These are phyloP conservation scores for Haplosporangium sp. DNA, from an alignment of 371 early-diverging fungal genomes.

Conservation along the genomic window DNA sequence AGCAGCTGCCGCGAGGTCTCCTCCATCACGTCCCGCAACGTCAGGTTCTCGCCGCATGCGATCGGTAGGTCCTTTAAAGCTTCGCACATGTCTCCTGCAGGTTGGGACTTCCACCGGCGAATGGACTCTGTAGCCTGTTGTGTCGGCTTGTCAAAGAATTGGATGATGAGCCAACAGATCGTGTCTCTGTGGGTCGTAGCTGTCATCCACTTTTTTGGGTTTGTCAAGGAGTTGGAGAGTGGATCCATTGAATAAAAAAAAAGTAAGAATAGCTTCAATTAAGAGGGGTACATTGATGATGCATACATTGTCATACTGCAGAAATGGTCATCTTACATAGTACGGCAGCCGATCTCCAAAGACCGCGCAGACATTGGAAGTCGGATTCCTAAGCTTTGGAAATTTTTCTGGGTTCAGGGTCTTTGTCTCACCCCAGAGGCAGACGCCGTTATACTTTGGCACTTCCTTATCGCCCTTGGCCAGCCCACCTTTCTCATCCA, in stretches of 20 bases:
- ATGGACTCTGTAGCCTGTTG: not conserved
- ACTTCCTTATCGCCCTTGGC: slow-evolving; percentile 2
- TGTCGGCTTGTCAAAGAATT: slow-evolving; percentile 8
- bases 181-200: not conserved
- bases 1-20: not conserved
- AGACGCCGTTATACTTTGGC: not conserved
- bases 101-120: slow-evolving; percentile 4
- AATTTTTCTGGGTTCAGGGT: not conserved
- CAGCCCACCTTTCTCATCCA: not conserved
- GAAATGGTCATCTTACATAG: not conserved
- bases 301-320: too few species aligned
- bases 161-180: slow-evolving; percentile 2
- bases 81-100: slow-evolving; percentile 9
- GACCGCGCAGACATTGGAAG: not conserved
- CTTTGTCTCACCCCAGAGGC: slow-evolving; percentile 4
- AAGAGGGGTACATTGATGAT: too few species aligned
- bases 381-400: not conserved
- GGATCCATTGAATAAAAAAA: too few species aligned
- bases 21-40: slow-evolving; percentile 1
- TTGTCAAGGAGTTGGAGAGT: too few species aligned
- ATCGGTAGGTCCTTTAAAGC: slow-evolving; percentile 4
- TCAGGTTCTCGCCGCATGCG: slow-evolving; percentile 4
- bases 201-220: not conserved
- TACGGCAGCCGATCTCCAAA: not conserved
- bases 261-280: too few species aligned